Base-by-base conservation (phyloP, 768 basidiomycete species). In the Termitomyces sp. region DNA sequence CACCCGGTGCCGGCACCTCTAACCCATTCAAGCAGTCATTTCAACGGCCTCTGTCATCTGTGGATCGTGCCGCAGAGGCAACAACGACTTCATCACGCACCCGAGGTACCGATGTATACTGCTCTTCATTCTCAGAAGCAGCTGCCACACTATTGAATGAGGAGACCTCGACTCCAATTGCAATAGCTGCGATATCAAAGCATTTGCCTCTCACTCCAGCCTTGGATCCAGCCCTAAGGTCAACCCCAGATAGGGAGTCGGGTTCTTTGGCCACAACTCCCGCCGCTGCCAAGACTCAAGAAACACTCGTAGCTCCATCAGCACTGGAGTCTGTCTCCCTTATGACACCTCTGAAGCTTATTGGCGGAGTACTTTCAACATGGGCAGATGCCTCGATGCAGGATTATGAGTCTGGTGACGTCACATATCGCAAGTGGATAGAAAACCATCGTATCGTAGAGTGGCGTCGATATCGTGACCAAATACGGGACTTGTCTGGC, bases 401-500 rank as follows among this genome's bases (percentile, higher is more conserved):
- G 6, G 17, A 12, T 5, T 52, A 52, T 28, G 7, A 52, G 28
- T 17, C 12, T 10, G 37, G 17, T 30, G 27, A 52, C 11, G 3
- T 8, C 12, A 0, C n/a, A 39, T 39, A 37, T 51, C 50, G 50
- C 25, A 19, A n/a, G 39, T 32, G 41, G 27, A 42, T 54, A 16
- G 12, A 19, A 25, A 23, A 25, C 6, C 43, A 54, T 5, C 14
- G 23, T 34, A 42, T 54, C 10, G 53, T 54, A 3, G 53, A 45
- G 27, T 54, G 53, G 53, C 53, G 53, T 19, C 53, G 53, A 6
- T 54, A 44, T 43, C 52, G 52, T 32, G 52, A 43, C 30, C 5
- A 37, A 45, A 11, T 23, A 19, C n/a, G 27, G 39, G 41, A 42
- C 12, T 30, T 17, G 6, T 42, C 21, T 19, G 37, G 45, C 12